Evolutionary conservation across 306 rosid genomes (phyloP).

Genomic region (Biancaea sappan): DNA sequence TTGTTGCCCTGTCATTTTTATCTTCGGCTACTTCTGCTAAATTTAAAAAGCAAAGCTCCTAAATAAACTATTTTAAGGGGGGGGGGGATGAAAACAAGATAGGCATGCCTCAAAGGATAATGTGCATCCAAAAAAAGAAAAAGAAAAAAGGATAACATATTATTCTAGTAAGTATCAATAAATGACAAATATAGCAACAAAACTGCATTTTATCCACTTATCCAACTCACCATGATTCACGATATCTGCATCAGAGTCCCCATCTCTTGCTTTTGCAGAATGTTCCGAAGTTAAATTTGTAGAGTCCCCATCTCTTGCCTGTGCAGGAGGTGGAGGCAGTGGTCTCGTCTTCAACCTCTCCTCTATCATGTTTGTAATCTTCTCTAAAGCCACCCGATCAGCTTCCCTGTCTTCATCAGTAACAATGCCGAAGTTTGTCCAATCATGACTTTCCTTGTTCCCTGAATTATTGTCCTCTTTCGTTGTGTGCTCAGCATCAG

Average conservation of each 20-base stretch:
- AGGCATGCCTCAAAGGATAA: neutral
- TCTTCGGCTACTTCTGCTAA: constrained; percentile 69
- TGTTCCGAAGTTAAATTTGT: constrained; percentile 51
- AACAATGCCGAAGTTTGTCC: constrained; percentile 68
- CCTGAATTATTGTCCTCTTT: constrained; percentile 60
- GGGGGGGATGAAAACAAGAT: neutral
- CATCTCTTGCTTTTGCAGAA: constrained; percentile 71
- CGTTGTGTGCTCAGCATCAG: constrained; percentile 54
- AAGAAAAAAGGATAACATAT: neutral
- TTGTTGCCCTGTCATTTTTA: constrained; percentile 73
- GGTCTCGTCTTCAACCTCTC: constrained; percentile 89
- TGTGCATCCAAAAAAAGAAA: neutral
- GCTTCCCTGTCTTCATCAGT: constrained; percentile 86
- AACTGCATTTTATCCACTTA: constrained; percentile 26
- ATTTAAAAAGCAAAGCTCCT: constrained; percentile 27
- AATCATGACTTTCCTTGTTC: constrained; percentile 64
- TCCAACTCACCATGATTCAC: constrained; percentile 65
- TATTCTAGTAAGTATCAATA: neutral
- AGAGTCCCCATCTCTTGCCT: constrained; percentile 54
- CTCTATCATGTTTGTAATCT: constrained; percentile 76
- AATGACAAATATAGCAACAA: constrained; percentile 21
- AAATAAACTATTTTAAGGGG: constrained; percentile 12
- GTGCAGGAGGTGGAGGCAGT: constrained; percentile 78
- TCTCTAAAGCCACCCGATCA: constrained; percentile 68
- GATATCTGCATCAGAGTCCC: constrained; percentile 62